Percentiles rank a stretch among this genome's conserved stretches.
phyloP scores from a whole-genome alignment of 2,329 filamentous ascomycete species.

The Fusarium nisikadoi region DNA sequence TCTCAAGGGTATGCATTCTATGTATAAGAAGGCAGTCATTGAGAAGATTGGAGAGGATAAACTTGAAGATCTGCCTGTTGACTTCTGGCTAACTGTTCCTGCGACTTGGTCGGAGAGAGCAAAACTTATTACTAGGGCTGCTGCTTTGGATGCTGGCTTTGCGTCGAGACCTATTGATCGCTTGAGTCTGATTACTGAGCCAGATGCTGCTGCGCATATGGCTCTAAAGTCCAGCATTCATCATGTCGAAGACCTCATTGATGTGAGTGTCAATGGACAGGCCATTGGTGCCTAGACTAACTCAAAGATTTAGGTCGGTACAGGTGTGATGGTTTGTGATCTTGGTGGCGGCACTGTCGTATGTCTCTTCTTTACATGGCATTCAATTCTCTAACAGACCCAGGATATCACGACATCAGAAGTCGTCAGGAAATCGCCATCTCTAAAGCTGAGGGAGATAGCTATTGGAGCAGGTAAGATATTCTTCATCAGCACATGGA shows the following conservation, averaged over 20 bases:
- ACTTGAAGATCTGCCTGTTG: not conserved
- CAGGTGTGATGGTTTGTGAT: not conserved
- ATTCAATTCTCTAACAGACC: too few species aligned
- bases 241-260: not conserved
- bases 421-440: not conserved
- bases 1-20: not conserved
- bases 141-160: not conserved
- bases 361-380: too few species aligned
- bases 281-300: too few species aligned
- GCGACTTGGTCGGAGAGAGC: not conserved
- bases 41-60: not conserved
- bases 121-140: not conserved
- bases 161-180: not conserved
- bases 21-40: not conserved
- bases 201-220: not conserved
- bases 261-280: too few species aligned
- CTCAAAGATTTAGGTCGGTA: too few species aligned
- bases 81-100: not conserved
- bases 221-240: not conserved
- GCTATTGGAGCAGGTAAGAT: not conserved
- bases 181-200: not conserved
- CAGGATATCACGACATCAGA: not conserved
- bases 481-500: accelerated
- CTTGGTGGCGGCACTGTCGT: not conserved
- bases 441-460: not conserved